These are phyloP conservation scores for Mycotypha africana DNA, from an alignment of 371 early-diverging fungal genomes.

Conservation along the genomic window DNA sequence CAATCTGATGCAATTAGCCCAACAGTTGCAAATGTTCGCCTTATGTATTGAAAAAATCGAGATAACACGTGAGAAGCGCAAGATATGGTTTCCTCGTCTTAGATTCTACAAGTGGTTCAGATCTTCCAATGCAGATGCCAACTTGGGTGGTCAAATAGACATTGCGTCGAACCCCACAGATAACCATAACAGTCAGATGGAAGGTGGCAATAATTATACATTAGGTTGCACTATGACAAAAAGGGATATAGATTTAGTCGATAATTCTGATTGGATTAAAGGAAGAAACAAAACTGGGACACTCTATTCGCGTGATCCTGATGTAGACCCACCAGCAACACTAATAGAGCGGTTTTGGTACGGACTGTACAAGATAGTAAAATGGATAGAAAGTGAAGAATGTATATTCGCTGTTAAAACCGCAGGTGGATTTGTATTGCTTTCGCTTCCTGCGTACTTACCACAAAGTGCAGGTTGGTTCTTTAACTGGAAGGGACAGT, in stretches of 20 bases:
- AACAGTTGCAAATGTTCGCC: constrained; percentile 5
- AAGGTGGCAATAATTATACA: constrained; percentile 1
- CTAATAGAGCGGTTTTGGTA: constrained; percentile 19
- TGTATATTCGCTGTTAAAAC: constrained; percentile 34
- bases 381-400: constrained; percentile 22
- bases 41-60: constrained; percentile 17
- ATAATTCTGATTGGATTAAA: no score
- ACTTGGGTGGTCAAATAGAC: constrained; percentile 18
- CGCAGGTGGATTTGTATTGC: constrained; percentile 25
- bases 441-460: constrained; percentile 30
- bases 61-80: constrained; percentile 4
- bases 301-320: constrained; percentile 37
- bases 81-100: constrained; percentile 21
- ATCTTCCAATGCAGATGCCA: constrained; percentile 11
- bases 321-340: constrained; percentile 35
- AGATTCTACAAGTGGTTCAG: constrained; percentile 23
- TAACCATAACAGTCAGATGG: background rate
- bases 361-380: constrained; percentile 5
- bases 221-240: constrained; percentile 12
- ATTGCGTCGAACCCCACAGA: background rate
- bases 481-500: constrained; percentile 35
- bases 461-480: constrained; percentile 29
- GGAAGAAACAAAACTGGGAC: no score
- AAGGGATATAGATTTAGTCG: no score
- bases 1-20: constrained; percentile 19